Conservation (phyloP, 805 yeast species). For the Candida loeiensis region DNA sequence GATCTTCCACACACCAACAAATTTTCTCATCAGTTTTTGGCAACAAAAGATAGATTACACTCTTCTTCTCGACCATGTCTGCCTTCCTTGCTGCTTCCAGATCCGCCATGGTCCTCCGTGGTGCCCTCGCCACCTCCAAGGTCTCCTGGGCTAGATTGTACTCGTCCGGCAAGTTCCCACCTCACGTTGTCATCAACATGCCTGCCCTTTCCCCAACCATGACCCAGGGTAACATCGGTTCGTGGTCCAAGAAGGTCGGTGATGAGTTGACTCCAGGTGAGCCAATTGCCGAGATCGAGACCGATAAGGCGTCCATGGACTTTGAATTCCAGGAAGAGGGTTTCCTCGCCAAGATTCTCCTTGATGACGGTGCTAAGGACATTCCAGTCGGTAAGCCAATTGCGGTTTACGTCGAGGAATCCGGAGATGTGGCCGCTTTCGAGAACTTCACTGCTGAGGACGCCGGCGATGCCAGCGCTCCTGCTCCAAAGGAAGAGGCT, state of each 20-base stretch:
- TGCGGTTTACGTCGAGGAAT: constrained; percentile 92
- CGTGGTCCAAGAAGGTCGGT: constrained; percentile 88
- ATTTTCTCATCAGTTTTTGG: constrained; percentile 10
- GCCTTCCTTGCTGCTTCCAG: constrained; percentile 36
- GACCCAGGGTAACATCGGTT: constrained; percentile 91
- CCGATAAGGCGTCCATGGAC: constrained; percentile 98
- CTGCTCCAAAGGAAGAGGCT: constrained; percentile 39
- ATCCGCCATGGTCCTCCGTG: constrained; percentile 26
- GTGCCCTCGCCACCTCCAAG: constrained; percentile 17
- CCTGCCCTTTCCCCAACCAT: constrained; percentile 99
- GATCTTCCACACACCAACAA: constrained; percentile 8
- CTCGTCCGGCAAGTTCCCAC: constrained; percentile 56
- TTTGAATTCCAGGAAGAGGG: constrained; percentile 98
- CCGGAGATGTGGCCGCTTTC: constrained; percentile 81
- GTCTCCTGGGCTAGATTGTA: constrained; percentile 36
- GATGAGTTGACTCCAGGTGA: constrained; percentile 90
- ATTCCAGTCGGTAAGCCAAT: constrained; percentile 93
- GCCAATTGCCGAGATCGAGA: constrained; percentile 92
- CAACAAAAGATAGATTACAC: constrained; percentile 6
- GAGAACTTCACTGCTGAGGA: constrained; percentile 80
- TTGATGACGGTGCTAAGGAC: constrained; percentile 83
- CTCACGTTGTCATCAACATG: constrained; percentile 89
- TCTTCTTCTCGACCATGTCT: constrained; percentile 22
- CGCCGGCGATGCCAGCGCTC: constrained; percentile 51
- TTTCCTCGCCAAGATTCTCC: constrained; percentile 78